These are phyloP conservation scores for Echinosophora koreensis DNA, from an alignment of 306 rosid genomes.

Conservation along the genomic window DNA sequence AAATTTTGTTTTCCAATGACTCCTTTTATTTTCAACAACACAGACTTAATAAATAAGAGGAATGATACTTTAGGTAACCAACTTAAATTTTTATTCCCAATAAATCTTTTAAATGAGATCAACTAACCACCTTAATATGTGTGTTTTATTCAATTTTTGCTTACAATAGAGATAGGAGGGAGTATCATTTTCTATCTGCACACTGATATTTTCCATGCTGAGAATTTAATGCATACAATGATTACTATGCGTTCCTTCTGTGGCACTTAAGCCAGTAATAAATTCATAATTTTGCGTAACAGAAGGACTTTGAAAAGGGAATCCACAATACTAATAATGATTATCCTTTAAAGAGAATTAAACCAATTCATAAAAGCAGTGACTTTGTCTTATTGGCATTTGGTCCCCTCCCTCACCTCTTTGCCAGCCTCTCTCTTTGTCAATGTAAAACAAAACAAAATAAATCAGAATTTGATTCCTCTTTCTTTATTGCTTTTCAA, in stretches of 20 bases:
- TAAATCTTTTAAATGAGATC: too few relatives aligned
- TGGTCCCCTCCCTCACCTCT: slow-evolving; percentile 56
- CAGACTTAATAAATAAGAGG: too few relatives aligned
- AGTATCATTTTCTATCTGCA: background rate
- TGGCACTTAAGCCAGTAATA: slow-evolving; percentile 38
- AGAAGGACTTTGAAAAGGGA: slow-evolving; percentile 37
- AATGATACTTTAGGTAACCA: too few relatives aligned
- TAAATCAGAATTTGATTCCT: slow-evolving; percentile 63
- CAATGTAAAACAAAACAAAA: slow-evolving; percentile 31
- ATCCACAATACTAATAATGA: slow-evolving; percentile 47
- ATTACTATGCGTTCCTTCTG: slow-evolving; percentile 43
- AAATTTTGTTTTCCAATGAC: too few relatives aligned
- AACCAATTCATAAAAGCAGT: slow-evolving; percentile 41
- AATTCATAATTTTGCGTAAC: slow-evolving; percentile 41
- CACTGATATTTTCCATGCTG: slow-evolving; percentile 11
- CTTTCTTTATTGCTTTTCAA: slow-evolving; percentile 34
- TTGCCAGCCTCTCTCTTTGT: slow-evolving; percentile 25
- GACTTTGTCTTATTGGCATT: slow-evolving; percentile 56
- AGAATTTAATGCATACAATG: slow-evolving; percentile 40
- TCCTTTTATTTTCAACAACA: too few relatives aligned
- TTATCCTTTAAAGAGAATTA: slow-evolving; percentile 55
- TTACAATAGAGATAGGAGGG: too few relatives aligned
- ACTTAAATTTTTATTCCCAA: too few relatives aligned
- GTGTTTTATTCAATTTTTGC: too few relatives aligned
- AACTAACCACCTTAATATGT: too few relatives aligned